Evolutionary conservation across 257 asterid species (phyloP).

Genomic region (Lantana camara): DNA sequence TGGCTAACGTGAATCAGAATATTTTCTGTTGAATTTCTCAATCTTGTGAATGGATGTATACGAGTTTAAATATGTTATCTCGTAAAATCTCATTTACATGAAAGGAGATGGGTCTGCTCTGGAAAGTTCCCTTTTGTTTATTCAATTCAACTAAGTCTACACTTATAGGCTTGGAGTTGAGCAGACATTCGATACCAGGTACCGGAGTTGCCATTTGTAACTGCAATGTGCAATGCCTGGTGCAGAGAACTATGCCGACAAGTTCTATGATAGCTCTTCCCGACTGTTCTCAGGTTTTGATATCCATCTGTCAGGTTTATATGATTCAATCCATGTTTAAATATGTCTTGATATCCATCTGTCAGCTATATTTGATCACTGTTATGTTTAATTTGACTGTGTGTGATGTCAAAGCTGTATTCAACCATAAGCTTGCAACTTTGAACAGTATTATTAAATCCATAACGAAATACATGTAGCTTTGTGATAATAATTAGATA

Average conservation of each 20-base stretch:
- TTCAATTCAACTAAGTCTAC: constrained; percentile 8
- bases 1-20: background rate
- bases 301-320: background rate
- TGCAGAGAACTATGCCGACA: background rate
- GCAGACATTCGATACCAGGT: background rate
- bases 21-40: background rate
- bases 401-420: background rate
- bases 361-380: background rate
- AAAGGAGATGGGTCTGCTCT: background rate
- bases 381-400: background rate
- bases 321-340: no score
- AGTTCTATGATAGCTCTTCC: background rate
- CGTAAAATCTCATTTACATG: background rate
- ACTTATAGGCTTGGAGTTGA: constrained; percentile 8
- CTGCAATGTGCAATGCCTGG: background rate
- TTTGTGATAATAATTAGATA: constrained; percentile 7
- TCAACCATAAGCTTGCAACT: background rate
- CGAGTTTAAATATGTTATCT: background rate
- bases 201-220: background rate
- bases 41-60: background rate
- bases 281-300: constrained; percentile 7
- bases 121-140: background rate
- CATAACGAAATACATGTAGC: background rate
- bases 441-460: background rate
- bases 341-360: background rate